Percentiles rank a stretch among this genome's conserved stretches.
Conservation (phyloP, 2,329 filamentous ascomycete genomes). For the Nannizzia gypsea region DNA sequence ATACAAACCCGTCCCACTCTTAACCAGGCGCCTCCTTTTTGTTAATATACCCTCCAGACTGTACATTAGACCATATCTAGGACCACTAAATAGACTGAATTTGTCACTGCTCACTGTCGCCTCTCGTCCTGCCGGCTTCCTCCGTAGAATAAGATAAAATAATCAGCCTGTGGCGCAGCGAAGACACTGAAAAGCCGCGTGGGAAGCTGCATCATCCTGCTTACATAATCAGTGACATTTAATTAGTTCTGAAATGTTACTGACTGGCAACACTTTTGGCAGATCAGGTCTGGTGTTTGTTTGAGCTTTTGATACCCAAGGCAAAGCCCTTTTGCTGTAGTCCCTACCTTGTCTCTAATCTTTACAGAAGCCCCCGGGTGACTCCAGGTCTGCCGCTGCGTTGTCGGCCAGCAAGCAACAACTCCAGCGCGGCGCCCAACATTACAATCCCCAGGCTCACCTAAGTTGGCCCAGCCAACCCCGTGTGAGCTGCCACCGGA, state of each 20-base stretch:
- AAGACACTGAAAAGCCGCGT: conserved; percentile 1
- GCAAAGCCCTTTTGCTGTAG: not conserved
- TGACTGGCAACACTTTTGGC: not conserved
- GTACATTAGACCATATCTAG: not conserved
- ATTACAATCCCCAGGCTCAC: not conserved
- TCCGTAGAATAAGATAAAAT: not conserved
- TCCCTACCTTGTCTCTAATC: not conserved
- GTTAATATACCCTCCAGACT: not conserved
- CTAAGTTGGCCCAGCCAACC: not conserved
- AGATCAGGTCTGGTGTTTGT: not conserved
- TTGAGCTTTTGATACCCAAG: conserved; percentile 3
- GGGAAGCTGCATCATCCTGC: not conserved
- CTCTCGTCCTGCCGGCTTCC: no score
- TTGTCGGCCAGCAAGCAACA: not conserved
- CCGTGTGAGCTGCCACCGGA: not conserved
- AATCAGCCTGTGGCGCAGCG: conserved; percentile 4
- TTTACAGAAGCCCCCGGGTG: not conserved
- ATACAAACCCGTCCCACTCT: not conserved
- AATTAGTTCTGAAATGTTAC: not conserved
- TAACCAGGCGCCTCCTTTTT: not conserved
- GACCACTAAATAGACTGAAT: not conserved
- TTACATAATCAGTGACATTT: conserved; percentile 1
- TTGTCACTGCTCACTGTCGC: not conserved
- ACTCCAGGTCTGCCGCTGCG: not conserved
- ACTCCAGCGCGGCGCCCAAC: not conserved